Percentiles rank a stretch among this genome's conserved stretches.
These are phyloP conservation scores for Dispira simplex DNA, from an alignment of 192 early-diverging fungal genomes.

Conservation along the genomic window DNA sequence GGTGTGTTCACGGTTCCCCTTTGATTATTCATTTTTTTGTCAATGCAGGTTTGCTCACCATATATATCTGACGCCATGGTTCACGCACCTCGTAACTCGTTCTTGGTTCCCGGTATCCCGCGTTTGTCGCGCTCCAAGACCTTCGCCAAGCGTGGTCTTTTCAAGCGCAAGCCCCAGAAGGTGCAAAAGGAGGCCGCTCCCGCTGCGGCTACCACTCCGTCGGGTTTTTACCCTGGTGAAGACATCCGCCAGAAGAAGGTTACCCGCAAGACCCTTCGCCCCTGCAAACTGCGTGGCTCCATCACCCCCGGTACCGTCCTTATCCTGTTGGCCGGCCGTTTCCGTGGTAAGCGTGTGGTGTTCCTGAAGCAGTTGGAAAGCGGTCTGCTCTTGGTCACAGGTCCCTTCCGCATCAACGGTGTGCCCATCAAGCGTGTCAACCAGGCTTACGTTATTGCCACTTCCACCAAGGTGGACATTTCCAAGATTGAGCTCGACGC, in stretches of 20 bases:
- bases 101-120: conserved; percentile 71
- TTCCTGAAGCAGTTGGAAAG: conserved; percentile 93
- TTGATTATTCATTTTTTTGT: too few species aligned
- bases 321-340: conserved; percentile 89
- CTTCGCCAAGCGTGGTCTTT: conserved; percentile 75
- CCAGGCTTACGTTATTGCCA: conserved; percentile 99
- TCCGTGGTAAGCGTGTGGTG: conserved; percentile 97
- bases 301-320: conserved; percentile 98
- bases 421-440: conserved; percentile 95
- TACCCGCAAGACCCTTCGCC: conserved; percentile 58
- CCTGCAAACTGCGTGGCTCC: conserved; percentile 62
- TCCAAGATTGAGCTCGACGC: conserved; percentile 43
- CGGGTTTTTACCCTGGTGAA: conserved; percentile 67
- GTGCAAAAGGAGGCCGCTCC: conserved; percentile 34
- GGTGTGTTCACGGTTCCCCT: too few species aligned
- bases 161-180: conserved; percentile 50
- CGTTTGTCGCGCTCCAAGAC: conserved; percentile 68
- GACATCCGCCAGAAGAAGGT: conserved; percentile 66
- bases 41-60: background rate
- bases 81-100: conserved; percentile 58
- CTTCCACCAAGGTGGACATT: conserved; percentile 96
- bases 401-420: conserved; percentile 98
- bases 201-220: conserved; percentile 13
- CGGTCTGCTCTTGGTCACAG: conserved; percentile 92
- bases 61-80: conserved; percentile 30